Evolutionary conservation across 192 early-diverging fungal genomes (phyloP), one percentile per base, ranked within the genome.

Genomic region (Pecoramyces ruminantium): DNA sequence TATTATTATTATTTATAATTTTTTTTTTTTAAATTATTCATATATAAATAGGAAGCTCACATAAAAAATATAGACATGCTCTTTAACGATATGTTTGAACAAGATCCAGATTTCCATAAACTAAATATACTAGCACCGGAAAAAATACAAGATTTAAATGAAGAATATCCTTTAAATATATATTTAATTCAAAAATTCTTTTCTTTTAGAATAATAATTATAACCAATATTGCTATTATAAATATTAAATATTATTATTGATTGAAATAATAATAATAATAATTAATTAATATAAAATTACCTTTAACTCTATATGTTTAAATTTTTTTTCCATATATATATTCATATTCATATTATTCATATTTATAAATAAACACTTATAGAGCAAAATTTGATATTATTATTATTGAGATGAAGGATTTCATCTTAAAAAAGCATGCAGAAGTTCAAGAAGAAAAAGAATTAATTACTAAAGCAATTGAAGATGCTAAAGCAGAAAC

Each of bases 71-170:
- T 92, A 30, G 86, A 89, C 80, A 82, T 80, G 29, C 83, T 92
- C n/a, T 92, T 91, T 81, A 81, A 84, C 25, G 80, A 80, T 79
- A 87, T 92, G 86, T 91, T 92, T 84, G 78, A 29, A 78, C 83
- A 84, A n/a, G 90, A 91, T 81, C 84, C 84, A 27, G 90, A 92
- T 38, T 92, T 87, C 78, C 84, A 85, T 67, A 79, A 82, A 40
- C 82, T 91, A 21, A 27, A 85, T 13, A 83, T 84, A 8, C 80
- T 90, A 25, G 84, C 83, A 27, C 83, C 81, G 18, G 87, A 85
- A 38, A 83, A 82, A 15, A 83, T 91, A 30, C 30, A 29, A 28
- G 90, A 90, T 58, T 80, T 90, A 39, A 78, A 81, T 8, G 90
- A 89, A 18, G 90, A 90, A 51, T 91, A 86, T 81, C 81, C 51